These are phyloP conservation scores for Nemania diffusa DNA, from an alignment of 2,329 filamentous ascomycete genomes.

Conservation along the genomic window DNA sequence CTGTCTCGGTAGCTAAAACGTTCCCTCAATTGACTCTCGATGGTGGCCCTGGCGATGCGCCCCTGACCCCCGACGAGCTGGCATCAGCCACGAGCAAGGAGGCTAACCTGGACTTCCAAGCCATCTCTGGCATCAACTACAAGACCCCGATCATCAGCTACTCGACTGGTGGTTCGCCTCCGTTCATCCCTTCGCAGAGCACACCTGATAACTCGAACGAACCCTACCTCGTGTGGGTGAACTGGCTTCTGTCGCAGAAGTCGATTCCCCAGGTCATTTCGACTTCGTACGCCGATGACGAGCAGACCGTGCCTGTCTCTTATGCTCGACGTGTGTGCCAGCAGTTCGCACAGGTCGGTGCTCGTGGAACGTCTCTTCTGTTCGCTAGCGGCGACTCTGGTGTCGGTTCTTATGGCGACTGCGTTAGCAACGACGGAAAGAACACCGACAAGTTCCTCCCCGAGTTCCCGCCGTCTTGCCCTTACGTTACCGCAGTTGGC, in stretches of 20 bases:
- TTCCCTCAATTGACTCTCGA: slow-evolving; percentile 52
- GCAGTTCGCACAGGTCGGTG: slow-evolving; percentile 63
- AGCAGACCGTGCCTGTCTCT: slow-evolving; percentile 61
- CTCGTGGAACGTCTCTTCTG: slow-evolving; percentile 63
- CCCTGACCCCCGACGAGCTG: slow-evolving; percentile 43
- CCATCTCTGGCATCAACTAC: slow-evolving; percentile 47
- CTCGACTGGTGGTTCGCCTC: slow-evolving; percentile 49
- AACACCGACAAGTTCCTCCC: slow-evolving; percentile 64
- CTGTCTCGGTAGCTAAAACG: slow-evolving; percentile 46
- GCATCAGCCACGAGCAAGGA: slow-evolving; percentile 42
- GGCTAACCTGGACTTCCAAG: slow-evolving; percentile 48
- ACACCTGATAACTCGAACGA: slow-evolving; percentile 57
- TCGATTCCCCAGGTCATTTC: slow-evolving; percentile 66
- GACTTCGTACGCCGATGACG: slow-evolving; percentile 68
- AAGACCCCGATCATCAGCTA: slow-evolving; percentile 48
- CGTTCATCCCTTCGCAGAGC: slow-evolving; percentile 43
- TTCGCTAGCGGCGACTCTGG: slow-evolving; percentile 63
- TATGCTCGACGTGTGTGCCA: slow-evolving; percentile 65
- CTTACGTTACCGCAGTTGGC: slow-evolving; percentile 50
- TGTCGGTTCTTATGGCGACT: slow-evolving; percentile 51
- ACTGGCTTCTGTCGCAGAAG: slow-evolving; percentile 58
- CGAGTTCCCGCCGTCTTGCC: slow-evolving; percentile 61
- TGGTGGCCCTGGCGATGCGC: slow-evolving; percentile 46
- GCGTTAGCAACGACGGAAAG: slow-evolving; percentile 65
- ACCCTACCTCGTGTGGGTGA: slow-evolving; percentile 65